Evolutionary conservation across 345 rosid species (phyloP), one percentile per base, ranked within the genome.

Genomic region (Murraya koenigii): DNA sequence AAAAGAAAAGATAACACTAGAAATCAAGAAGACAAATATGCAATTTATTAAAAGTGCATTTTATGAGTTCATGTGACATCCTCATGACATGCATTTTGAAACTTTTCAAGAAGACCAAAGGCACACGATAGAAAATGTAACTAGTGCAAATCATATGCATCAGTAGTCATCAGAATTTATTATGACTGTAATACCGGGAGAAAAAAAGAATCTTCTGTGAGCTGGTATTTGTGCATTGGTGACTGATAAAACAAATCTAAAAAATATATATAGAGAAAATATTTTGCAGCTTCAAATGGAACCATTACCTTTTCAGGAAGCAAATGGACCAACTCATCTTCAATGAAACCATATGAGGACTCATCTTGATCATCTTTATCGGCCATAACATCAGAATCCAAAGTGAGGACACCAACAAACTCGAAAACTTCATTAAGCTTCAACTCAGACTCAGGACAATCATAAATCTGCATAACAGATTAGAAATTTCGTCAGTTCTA

Each of bases 361-460:
- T 84, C 96, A 80, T 83, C 91, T 66, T 71, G 49, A 28, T 82
- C 84, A 78, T 81, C 85, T 69, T 80, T 77, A 77, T 82, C 90
- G 63, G 64, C 77, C 72, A 67, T 47, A 69, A 62, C 65, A 36
- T 83, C 89, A n/a, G 89, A 78, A 82, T 91, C 93, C 49, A 87
- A 84, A 60, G 93, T 86, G 65, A 94, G 82, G 78, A 94, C 90
- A 58, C 98, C 98, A 72, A 92, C 64, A 77, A 96, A 96, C 85
- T 96, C 99, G 77, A 92, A 87, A 77, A 92, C 91, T 44, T 96
- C 98, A 63, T 96, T 96, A 77, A 94, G 89, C 84, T 92, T 94
- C 82, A 92, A 70, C 20, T 92, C 98, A 30, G 91, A 86, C 84
- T 92, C 97, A 32, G 89, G 90, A 78, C 89, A 79, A 84, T 94